Evolutionary conservation across 2,329 filamentous ascomycete species (phyloP).

Genomic region (Colletotrichum sp.): DNA sequence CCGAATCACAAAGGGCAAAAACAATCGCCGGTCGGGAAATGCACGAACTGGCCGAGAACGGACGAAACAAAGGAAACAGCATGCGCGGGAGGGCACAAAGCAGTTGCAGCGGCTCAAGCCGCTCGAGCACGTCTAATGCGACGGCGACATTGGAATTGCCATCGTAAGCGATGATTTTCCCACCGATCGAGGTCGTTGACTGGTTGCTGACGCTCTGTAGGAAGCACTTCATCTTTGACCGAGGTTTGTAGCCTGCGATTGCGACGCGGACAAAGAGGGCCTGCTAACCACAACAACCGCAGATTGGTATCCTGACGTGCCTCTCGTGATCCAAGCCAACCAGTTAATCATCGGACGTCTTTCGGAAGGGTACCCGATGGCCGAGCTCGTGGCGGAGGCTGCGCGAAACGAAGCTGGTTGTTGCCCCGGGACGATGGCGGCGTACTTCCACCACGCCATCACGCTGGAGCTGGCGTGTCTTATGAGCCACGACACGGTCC

Average conservation of each 20-base stretch:
- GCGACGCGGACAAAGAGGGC: background rate
- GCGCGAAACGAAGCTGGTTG: conserved; percentile 14
- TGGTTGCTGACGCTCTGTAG: background rate
- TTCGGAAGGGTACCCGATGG: background rate
- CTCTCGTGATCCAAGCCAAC: conserved; percentile 18
- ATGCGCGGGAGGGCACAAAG: conserved; percentile 17
- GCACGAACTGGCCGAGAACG: background rate
- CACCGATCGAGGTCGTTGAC: background rate
- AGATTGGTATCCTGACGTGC: conserved; percentile 18
- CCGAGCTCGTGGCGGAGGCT: conserved; percentile 10
- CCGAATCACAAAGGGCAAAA: background rate
- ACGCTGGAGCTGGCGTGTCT: conserved; percentile 16
- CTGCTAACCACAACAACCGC: background rate
- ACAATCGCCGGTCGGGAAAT: background rate
- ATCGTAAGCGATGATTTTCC: background rate
- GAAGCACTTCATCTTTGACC: conserved; percentile 15
- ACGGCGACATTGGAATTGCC: background rate
- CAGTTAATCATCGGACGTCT: conserved; percentile 17
- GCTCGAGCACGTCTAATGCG: background rate
- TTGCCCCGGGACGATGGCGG: conserved; percentile 14
- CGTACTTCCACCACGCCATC: conserved; percentile 15
- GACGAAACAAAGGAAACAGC: background rate
- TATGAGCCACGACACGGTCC: conserved; percentile 14
- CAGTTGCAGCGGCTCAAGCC: conserved; percentile 12
- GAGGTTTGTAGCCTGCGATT: background rate